phyloP scores from a whole-genome alignment of 1,284 basidiomycete genomes.

The Leccinum angustisporum region DNA sequence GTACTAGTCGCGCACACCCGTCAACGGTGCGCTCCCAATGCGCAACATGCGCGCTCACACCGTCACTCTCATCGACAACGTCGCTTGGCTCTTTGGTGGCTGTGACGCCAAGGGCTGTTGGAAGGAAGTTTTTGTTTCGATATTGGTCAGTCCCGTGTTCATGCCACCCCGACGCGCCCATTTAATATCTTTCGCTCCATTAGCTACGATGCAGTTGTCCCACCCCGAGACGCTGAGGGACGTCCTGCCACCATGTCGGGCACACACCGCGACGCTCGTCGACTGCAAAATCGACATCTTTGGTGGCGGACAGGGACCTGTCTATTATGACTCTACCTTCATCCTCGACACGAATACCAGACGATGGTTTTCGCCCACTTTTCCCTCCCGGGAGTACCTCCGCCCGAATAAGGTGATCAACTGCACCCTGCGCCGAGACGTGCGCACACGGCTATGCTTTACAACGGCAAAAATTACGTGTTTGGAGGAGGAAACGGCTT shows the following conservation, averaged over 20 bases:
- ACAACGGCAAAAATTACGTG: slow-evolving; percentile 75
- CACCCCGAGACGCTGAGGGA: slow-evolving; percentile 75
- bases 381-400: slow-evolving; percentile 30
- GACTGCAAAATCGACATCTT: slow-evolving; percentile 81
- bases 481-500: slow-evolving; percentile 93
- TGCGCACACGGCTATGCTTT: slow-evolving; percentile 83
- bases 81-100: slow-evolving; percentile 88
- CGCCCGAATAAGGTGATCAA: slow-evolving; percentile 12
- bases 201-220: slow-evolving; percentile 91
- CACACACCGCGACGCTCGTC: slow-evolving; percentile 86
- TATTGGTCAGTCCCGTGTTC: slow-evolving; percentile 52
- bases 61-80: slow-evolving; percentile 78
- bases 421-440: slow-evolving; percentile 68
- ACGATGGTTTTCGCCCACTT: slow-evolving; percentile 59
- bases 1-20: slow-evolving; percentile 87
- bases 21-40: slow-evolving; percentile 73
- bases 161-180: not conserved
- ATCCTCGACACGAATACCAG: slow-evolving; percentile 78
- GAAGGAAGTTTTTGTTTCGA: slow-evolving; percentile 83
- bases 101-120: slow-evolving; percentile 80
- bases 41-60: slow-evolving; percentile 83
- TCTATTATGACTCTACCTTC: slow-evolving; percentile 77
- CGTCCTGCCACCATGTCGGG: slow-evolving; percentile 78
- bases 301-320: slow-evolving; percentile 81
- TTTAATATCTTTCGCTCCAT: not conserved